These are phyloP conservation scores for Diaporthe capsici DNA, from an alignment of 2,329 filamentous ascomycete genomes.

Conservation along the genomic window DNA sequence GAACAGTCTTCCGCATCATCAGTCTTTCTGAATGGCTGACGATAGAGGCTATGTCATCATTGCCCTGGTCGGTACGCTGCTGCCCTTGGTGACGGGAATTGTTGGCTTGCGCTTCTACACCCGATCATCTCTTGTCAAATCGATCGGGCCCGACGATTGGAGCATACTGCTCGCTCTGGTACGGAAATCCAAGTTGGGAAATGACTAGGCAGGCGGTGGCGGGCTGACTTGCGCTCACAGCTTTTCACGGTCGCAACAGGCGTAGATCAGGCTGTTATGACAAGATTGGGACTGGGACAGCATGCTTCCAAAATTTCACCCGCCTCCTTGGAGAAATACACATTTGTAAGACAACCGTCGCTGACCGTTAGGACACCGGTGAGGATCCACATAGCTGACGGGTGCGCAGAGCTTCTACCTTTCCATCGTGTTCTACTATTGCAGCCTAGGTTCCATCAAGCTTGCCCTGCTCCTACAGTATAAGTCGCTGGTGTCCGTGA, in stretches of 20 bases:
- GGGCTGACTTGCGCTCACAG: background rate
- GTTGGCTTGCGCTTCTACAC: constrained; percentile 51
- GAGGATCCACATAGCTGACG: background rate
- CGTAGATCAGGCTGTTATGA: constrained; percentile 41
- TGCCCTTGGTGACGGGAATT: constrained; percentile 46
- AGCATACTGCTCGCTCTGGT: constrained; percentile 56
- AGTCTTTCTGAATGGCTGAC: constrained; percentile 19
- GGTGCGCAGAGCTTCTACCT: constrained; percentile 26
- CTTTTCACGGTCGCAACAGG: constrained; percentile 36
- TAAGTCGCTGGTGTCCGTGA: constrained; percentile 33
- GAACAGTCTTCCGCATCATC: background rate
- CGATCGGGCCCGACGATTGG: constrained; percentile 51
- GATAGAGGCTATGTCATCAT: constrained; percentile 47
- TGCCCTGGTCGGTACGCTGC: constrained; percentile 45
- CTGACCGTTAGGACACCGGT: too few relatives aligned
- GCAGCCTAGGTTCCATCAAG: constrained; percentile 30
- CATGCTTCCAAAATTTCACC: constrained; percentile 42
- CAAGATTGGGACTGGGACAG: constrained; percentile 40
- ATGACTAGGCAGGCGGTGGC: background rate
- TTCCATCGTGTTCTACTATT: constrained; percentile 36
- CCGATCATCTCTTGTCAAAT: constrained; percentile 47
- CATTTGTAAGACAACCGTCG: background rate
- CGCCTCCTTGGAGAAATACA: constrained; percentile 8
- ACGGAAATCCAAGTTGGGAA: constrained; percentile 28
- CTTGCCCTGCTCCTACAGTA: constrained; percentile 36